phyloP scores from a whole-genome alignment of 768 basidiomycete genomes.

The Saitozyma podzolica region DNA sequence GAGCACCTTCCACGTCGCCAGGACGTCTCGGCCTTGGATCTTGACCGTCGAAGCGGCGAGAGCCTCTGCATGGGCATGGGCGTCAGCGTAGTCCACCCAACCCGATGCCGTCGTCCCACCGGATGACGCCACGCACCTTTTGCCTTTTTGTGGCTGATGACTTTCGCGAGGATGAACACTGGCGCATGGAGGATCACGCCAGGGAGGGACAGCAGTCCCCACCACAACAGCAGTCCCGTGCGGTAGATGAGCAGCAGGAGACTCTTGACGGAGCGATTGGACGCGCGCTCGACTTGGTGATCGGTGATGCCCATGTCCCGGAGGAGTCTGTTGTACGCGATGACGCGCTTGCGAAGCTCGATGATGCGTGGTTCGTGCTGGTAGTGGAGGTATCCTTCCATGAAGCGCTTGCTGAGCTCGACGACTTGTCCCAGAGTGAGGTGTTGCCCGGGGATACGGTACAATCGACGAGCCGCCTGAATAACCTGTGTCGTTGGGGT shows the following conservation, averaged over 20 bases:
- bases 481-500: conserved; percentile 65
- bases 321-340: conserved; percentile 84
- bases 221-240: conserved; percentile 69
- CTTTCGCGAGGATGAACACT: conserved; percentile 84
- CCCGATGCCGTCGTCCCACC: background rate
- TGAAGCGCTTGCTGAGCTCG: conserved; percentile 85
- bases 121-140: conserved; percentile 61
- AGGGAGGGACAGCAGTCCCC: conserved; percentile 82
- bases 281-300: conserved; percentile 89
- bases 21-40: conserved; percentile 91
- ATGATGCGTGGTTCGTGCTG: conserved; percentile 87
- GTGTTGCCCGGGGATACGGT: conserved; percentile 91
- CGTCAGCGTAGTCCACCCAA: background rate
- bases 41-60: conserved; percentile 94
- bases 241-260: conserved; percentile 81
- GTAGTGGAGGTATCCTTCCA: conserved; percentile 89
- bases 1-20: conserved; percentile 96
- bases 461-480: conserved; percentile 88
- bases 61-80: conserved; percentile 64
- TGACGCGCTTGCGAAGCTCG: conserved; percentile 72
- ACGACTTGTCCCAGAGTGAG: conserved; percentile 93
- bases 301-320: conserved; percentile 88
- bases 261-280: conserved; percentile 76
- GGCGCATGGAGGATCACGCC: conserved; percentile 89
- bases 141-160: conserved; percentile 84